phyloP scores from a whole-genome alignment of 805 yeast genomes.

The Ogataea neopini region DNA sequence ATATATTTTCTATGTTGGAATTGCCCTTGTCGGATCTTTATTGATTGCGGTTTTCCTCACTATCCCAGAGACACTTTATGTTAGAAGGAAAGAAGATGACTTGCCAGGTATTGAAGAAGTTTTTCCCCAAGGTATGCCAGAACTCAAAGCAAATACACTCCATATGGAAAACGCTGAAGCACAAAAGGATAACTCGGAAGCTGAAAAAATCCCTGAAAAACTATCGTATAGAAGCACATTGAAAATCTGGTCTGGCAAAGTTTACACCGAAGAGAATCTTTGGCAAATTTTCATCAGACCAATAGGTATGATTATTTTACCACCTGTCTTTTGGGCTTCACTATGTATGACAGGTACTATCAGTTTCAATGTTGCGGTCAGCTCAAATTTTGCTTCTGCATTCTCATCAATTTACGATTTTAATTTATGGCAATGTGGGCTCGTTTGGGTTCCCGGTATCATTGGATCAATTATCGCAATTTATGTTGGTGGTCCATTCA shows the following conservation, averaged over 20 bases:
- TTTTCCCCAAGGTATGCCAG: constrained; percentile 10
- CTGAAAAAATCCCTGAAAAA: neutral
- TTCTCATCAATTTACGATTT: constrained; percentile 6
- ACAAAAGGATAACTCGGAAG: neutral
- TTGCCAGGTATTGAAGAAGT: constrained; percentile 10
- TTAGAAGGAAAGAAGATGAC: constrained; percentile 24
- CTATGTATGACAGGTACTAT: constrained; percentile 12
- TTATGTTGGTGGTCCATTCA: constrained; percentile 10
- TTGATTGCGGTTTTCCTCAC: constrained; percentile 42
- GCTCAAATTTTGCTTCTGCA: constrained; percentile 10
- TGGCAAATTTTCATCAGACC: constrained; percentile 13
- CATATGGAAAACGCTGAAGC: constrained; percentile 12
- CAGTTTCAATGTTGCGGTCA: constrained; percentile 12
- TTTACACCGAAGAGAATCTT: constrained; percentile 11
- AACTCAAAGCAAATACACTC: constrained; percentile 4
- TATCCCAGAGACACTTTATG: constrained; percentile 57
- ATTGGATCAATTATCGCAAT: constrained; percentile 11
- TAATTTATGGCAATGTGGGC: constrained; percentile 11
- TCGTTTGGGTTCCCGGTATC: constrained; percentile 12
- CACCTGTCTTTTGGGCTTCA: constrained; percentile 14
- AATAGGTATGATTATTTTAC: constrained; percentile 11
- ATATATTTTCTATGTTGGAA: constrained; percentile 52
- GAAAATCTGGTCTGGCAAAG: constrained; percentile 8
- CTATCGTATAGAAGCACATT: constrained; percentile 1
- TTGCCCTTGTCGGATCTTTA: constrained; percentile 44